Conservation (phyloP, 2,329 filamentous ascomycete genomes). For the Teratosphaeria gauchensis region DNA sequence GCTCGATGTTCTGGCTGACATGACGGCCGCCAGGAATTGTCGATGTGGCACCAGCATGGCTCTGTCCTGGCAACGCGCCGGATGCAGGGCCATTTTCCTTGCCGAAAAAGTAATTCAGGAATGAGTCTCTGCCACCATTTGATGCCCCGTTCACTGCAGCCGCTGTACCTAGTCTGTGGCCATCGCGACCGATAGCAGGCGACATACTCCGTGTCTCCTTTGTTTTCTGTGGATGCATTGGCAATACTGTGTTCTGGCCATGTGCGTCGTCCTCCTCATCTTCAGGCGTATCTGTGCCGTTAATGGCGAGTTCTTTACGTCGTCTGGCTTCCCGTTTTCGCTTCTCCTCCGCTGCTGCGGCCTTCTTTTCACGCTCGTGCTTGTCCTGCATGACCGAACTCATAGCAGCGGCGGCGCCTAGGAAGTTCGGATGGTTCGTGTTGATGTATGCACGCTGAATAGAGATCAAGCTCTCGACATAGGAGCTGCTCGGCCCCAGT, state of each 20-base stretch:
- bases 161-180: slow-evolving; percentile 27
- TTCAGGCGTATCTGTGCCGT: slow-evolving; percentile 60
- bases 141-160: slow-evolving; percentile 17
- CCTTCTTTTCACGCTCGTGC: slow-evolving; percentile 85
- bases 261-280: slow-evolving; percentile 48
- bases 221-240: slow-evolving; percentile 30
- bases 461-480: slow-evolving; percentile 92
- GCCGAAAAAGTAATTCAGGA: slow-evolving; percentile 97
- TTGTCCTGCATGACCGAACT: slow-evolving; percentile 90
- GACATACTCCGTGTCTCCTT: slow-evolving; percentile 70
- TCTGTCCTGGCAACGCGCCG: slow-evolving; percentile 25
- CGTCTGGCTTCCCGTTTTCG: slow-evolving; percentile 75
- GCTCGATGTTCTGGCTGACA: slow-evolving; percentile 68
- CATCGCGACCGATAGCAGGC: slow-evolving; percentile 55
- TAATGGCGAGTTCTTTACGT: slow-evolving; percentile 65
- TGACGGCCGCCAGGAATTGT: slow-evolving; percentile 47
- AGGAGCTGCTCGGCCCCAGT: slow-evolving; percentile 76
- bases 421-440: slow-evolving; percentile 97
- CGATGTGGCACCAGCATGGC: slow-evolving; percentile 30
- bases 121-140: slow-evolving; percentile 66
- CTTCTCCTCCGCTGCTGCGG: slow-evolving; percentile 68
- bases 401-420: slow-evolving; percentile 94
- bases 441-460: slow-evolving; percentile 99
- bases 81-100: slow-evolving; percentile 61
- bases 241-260: slow-evolving; percentile 40